phyloP scores from a whole-genome alignment of 2,329 filamentous ascomycete genomes.

The Aspergillus aculeatus region DNA sequence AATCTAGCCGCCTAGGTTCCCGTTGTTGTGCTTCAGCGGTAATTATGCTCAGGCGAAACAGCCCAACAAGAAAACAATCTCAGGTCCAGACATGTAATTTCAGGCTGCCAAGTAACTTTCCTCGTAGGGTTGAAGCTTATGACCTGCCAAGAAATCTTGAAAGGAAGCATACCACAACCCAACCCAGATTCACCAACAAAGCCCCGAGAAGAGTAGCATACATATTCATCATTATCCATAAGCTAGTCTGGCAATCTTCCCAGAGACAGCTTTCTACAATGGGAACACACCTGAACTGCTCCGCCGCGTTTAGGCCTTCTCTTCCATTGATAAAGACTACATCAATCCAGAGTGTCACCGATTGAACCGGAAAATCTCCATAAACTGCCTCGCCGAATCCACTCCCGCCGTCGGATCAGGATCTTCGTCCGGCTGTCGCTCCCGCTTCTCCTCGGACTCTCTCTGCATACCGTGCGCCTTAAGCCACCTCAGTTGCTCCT shows the following conservation, averaged over 20 bases:
- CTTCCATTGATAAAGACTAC: background rate
- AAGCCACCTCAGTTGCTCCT: constrained; percentile 27
- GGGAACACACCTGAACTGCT: too few species aligned
- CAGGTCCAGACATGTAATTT: background rate
- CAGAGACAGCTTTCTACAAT: too few species aligned
- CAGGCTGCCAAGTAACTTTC: background rate
- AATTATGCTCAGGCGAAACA: too few species aligned
- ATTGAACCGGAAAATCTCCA: constrained; percentile 47
- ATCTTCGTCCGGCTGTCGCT: constrained; percentile 27
- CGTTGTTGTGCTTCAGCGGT: too few species aligned
- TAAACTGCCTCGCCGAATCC: constrained; percentile 46
- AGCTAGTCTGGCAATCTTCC: too few species aligned
- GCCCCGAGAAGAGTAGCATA: background rate
- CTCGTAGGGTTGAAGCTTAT: background rate
- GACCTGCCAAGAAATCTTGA: background rate
- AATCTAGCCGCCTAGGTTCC: too few species aligned
- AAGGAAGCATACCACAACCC: background rate
- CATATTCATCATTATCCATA: too few species aligned
- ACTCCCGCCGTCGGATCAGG: constrained; percentile 36
- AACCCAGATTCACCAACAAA: background rate
- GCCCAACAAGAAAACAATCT: background rate
- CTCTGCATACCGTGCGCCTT: constrained; percentile 17
- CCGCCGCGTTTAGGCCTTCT: too few species aligned
- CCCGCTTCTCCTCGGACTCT: constrained; percentile 14
- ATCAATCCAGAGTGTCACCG: constrained; percentile 21